These are phyloP conservation scores for Carallia pectinifolia DNA, from an alignment of 345 rosid genomes.

Conservation along the genomic window DNA sequence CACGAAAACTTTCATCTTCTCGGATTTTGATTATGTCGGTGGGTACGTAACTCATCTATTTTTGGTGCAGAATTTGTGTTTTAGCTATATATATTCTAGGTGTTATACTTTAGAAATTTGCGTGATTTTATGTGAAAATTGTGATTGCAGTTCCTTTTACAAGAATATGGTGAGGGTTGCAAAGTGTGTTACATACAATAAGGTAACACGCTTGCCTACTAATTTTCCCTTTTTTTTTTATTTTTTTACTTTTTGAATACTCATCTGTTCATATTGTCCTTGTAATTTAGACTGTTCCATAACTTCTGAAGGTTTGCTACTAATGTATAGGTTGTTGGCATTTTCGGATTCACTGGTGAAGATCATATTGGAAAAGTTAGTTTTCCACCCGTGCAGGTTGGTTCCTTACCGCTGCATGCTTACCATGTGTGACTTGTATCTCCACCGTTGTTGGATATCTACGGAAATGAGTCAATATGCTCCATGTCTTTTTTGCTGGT, in stretches of 20 bases:
- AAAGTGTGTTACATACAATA: constrained; percentile 81
- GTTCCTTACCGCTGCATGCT: constrained; percentile 12
- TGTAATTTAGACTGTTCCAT: not conserved
- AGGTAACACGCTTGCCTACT: constrained; percentile 39
- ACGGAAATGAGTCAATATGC: constrained; percentile 1
- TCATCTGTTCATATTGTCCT: not conserved
- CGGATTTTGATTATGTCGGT: constrained; percentile 85
- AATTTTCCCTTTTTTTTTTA: not conserved
- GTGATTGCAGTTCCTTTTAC: constrained; percentile 69
- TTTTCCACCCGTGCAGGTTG: constrained; percentile 95
- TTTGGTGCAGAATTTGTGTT: not conserved
- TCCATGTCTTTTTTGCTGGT: constrained; percentile 1
- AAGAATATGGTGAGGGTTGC: constrained; percentile 84
- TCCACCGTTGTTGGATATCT: not conserved
- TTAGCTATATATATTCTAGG: too few species aligned
- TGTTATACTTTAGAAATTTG: too few species aligned
- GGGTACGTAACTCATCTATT: constrained; percentile 48
- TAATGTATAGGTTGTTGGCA: constrained; percentile 62
- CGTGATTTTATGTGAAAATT: not conserved
- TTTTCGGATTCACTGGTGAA: constrained; percentile 93
- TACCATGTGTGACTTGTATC: not conserved
- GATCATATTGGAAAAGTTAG: constrained; percentile 90
- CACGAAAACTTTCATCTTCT: constrained; percentile 81
- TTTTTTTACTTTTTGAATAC: constrained; percentile 8
- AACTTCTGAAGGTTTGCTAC: constrained; percentile 4